phyloP scores from a whole-genome alignment of 1,139 yeast species.

The Wickerhamomyces sp. region DNA sequence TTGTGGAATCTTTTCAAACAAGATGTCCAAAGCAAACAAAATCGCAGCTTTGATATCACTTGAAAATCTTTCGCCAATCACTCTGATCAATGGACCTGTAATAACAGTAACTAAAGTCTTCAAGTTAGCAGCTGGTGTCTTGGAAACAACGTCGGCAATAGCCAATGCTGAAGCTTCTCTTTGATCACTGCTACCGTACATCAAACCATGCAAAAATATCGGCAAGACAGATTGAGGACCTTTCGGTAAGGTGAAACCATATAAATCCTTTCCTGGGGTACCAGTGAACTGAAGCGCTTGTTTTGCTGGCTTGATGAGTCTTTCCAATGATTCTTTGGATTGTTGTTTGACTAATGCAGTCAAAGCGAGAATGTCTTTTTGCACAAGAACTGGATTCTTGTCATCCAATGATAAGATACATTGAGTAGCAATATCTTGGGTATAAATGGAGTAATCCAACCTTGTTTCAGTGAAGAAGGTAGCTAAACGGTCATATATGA shows the following conservation, averaged over 20 bases:
- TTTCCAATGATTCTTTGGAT: constrained; percentile 70
- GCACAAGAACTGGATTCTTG: constrained; percentile 55
- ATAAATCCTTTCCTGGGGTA: constrained; percentile 55
- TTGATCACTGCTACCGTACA: constrained; percentile 85
- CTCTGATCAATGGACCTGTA: constrained; percentile 97
- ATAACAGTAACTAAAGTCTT: constrained; percentile 89
- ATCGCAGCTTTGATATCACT: constrained; percentile 92
- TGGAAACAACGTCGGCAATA: constrained; percentile 80
- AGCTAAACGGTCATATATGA: constrained; percentile 66
- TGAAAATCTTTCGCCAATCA: constrained; percentile 90
- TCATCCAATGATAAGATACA: constrained; percentile 75
- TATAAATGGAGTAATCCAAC: constrained; percentile 69
- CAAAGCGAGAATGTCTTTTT: constrained; percentile 65
- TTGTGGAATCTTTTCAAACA: constrained; percentile 81
- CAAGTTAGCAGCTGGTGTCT: constrained; percentile 77
- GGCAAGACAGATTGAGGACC: constrained; percentile 91
- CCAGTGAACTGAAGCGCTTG: constrained; percentile 71
- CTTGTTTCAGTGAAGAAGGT: constrained; percentile 60
- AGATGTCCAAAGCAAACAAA: constrained; percentile 71
- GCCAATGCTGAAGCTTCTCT: constrained; percentile 86
- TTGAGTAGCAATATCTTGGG: constrained; percentile 69
- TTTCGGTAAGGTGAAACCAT: constrained; percentile 71
- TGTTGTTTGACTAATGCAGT: constrained; percentile 64
- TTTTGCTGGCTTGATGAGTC: constrained; percentile 70
- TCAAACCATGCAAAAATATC: constrained; percentile 87